A percentile compares a stretch with the other conserved stretches of the same genome.
These are phyloP conservation scores for Saitozyma sp. DNA, from an alignment of 768 basidiomycete genomes.

Conservation along the genomic window DNA sequence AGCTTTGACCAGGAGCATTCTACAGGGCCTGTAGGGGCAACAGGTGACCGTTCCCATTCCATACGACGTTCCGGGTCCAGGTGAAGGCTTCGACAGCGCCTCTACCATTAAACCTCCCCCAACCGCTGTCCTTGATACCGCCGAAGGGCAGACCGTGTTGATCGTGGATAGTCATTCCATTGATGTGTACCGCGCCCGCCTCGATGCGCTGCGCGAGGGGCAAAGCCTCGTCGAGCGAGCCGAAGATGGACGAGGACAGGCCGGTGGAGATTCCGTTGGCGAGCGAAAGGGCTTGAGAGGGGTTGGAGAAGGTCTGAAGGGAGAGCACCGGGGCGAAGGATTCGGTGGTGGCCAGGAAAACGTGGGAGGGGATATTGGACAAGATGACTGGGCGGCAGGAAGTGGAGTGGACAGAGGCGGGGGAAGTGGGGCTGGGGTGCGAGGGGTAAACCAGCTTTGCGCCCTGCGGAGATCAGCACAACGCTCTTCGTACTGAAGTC, in stretches of 20 bases:
- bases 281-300: conserved; percentile 50
- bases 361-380: conserved; percentile 8
- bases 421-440: background rate
- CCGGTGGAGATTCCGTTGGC: conserved; percentile 63
- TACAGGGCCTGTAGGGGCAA: conserved; percentile 21
- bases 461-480: conserved; percentile 16
- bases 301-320: conserved; percentile 48
- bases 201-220: conserved; percentile 59
- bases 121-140: conserved; percentile 47
- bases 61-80: conserved; percentile 36
- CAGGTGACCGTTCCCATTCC: conserved; percentile 4
- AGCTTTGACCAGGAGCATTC: background rate
- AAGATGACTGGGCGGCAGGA: conserved; percentile 22
- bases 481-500: background rate
- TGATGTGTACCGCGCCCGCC: conserved; percentile 61
- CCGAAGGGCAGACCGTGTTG: conserved; percentile 49
- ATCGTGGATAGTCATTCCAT: conserved; percentile 55
- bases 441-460: conserved; percentile 18
- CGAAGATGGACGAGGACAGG: conserved; percentile 60
- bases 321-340: conserved; percentile 64
- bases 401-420: conserved; percentile 3
- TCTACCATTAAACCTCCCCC: conserved; percentile 51
- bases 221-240: conserved; percentile 56
- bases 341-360: conserved; percentile 53
- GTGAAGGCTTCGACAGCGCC: conserved; percentile 50